Percentiles rank a stretch among this genome's conserved stretches.
Evolutionary conservation across 1,139 yeast genomes (phyloP).

Genomic region (Lodderomyces parapsilosis): DNA sequence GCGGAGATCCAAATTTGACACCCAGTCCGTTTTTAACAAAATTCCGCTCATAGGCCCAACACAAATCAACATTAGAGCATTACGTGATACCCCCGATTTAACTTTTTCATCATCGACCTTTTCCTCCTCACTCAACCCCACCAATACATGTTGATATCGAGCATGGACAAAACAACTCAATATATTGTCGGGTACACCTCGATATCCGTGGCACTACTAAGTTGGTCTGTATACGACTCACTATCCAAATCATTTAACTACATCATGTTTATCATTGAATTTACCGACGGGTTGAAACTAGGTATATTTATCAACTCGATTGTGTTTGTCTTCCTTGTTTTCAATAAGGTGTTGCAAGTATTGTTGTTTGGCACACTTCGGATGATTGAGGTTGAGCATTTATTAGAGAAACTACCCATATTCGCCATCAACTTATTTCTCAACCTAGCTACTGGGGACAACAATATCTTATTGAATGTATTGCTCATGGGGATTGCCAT

Average conservation of each 20-base stretch:
- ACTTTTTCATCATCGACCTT: too few relatives aligned
- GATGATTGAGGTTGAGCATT: conserved; percentile 72
- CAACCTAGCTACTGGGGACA: conserved; percentile 59
- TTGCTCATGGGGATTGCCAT: conserved; percentile 45
- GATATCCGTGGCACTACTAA: conserved; percentile 24
- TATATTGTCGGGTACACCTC: conserved; percentile 28
- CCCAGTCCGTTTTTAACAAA: background rate
- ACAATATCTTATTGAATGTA: conserved; percentile 50
- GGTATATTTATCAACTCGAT: conserved; percentile 32
- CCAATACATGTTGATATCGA: background rate
- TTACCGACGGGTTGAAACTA: conserved; percentile 37
- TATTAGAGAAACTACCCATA: conserved; percentile 68
- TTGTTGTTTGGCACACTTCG: conserved; percentile 75
- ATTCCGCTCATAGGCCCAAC: background rate
- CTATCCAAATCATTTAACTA: conserved; percentile 26
- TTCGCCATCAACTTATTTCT: conserved; percentile 57
- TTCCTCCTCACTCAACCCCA: too few relatives aligned
- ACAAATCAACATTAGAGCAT: too few relatives aligned
- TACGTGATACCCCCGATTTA: background rate
- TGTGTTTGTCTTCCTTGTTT: conserved; percentile 34
- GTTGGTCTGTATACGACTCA: conserved; percentile 29
- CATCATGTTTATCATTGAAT: conserved; percentile 28
- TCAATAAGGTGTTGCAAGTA: conserved; percentile 45
- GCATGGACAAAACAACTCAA: conserved; percentile 13
- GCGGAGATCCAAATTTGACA: background rate